These are phyloP conservation scores for Mortierella hygrophila DNA, from an alignment of 192 early-diverging fungal genomes.

Conservation along the genomic window DNA sequence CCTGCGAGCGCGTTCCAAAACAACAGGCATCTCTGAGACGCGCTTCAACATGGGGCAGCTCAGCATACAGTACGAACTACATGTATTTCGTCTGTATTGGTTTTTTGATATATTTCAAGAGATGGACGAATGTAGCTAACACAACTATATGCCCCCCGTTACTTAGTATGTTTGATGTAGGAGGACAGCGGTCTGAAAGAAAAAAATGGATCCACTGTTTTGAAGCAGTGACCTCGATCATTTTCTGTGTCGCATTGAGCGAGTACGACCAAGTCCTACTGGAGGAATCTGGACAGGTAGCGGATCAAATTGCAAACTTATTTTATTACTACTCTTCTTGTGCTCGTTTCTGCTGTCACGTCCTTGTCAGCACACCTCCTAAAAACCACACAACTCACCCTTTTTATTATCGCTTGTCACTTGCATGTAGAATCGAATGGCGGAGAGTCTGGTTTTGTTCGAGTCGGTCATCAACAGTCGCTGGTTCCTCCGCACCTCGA, in stretches of 20 bases:
- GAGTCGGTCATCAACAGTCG: conserved; percentile 93
- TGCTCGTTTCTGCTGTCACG: background rate
- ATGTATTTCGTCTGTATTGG: background rate
- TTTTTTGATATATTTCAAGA: background rate
- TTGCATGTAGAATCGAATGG: conserved; percentile 86
- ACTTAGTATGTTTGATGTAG: conserved; percentile 87
- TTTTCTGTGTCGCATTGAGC: conserved; percentile 94
- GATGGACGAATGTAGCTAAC: background rate
- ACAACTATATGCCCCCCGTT: background rate
- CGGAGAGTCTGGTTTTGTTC: conserved; percentile 90
- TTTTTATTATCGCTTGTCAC: background rate
- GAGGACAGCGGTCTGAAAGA: conserved; percentile 86
- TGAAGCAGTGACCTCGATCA: conserved; percentile 90
- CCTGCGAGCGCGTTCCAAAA: conserved; percentile 93
- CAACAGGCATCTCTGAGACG: conserved; percentile 97
- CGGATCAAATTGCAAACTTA: background rate
- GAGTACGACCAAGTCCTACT: conserved; percentile 95
- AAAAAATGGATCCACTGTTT: conserved; percentile 93
- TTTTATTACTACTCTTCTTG: background rate
- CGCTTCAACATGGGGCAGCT: conserved; percentile 92
- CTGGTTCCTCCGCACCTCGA: conserved; percentile 92
- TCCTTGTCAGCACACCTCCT: background rate
- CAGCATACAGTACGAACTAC: conserved; percentile 79
- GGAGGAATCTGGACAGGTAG: conserved; percentile 82
- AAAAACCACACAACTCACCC: background rate